Evolutionary conservation across 2,329 filamentous ascomycete species (phyloP).

Genomic region (Colletotrichum chrysophilum): DNA sequence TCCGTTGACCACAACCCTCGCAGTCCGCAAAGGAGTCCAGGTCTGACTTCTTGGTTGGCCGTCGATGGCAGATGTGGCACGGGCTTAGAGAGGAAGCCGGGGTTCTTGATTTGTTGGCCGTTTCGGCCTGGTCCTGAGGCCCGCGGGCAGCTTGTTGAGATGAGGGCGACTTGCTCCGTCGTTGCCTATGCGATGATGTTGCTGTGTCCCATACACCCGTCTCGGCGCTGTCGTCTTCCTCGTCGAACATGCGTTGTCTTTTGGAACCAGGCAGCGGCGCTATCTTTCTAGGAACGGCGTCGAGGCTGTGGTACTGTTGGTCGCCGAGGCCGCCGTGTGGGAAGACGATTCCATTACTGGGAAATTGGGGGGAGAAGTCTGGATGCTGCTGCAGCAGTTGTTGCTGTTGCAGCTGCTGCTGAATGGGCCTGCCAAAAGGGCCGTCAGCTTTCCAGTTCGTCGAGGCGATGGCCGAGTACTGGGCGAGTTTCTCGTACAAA

Average conservation of each 20-base stretch:
- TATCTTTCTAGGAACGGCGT: slow-evolving; percentile 1
- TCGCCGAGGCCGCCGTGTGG: background rate
- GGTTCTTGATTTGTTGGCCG: slow-evolving; percentile 9
- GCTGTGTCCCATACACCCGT: background rate
- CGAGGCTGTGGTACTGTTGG: background rate
- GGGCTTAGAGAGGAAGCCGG: slow-evolving; percentile 45
- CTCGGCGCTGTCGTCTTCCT: background rate
- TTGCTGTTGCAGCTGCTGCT: slow-evolving; percentile 16
- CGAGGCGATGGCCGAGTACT: slow-evolving; percentile 11
- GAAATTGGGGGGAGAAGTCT: background rate
- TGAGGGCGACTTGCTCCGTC: slow-evolving; percentile 6
- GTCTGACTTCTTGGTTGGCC: slow-evolving; percentile 68
- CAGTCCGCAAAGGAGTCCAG: slow-evolving; percentile 72
- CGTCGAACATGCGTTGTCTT: slow-evolving; percentile 14
- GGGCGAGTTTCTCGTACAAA: slow-evolving; percentile 24
- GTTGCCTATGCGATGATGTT: background rate
- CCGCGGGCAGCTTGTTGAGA: background rate
- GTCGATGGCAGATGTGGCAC: slow-evolving; percentile 72
- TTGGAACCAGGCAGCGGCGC: slow-evolving; percentile 11
- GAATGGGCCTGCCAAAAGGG: slow-evolving; percentile 20
- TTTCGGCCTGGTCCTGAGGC: background rate
- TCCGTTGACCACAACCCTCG: slow-evolving; percentile 63
- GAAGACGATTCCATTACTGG: slow-evolving; percentile 1
- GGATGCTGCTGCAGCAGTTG: slow-evolving; percentile 2
- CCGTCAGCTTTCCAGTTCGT: slow-evolving; percentile 19